Evolutionary conservation across 164 flowering plant species (phyloP).

Genomic region (Litsea cubeba): DNA sequence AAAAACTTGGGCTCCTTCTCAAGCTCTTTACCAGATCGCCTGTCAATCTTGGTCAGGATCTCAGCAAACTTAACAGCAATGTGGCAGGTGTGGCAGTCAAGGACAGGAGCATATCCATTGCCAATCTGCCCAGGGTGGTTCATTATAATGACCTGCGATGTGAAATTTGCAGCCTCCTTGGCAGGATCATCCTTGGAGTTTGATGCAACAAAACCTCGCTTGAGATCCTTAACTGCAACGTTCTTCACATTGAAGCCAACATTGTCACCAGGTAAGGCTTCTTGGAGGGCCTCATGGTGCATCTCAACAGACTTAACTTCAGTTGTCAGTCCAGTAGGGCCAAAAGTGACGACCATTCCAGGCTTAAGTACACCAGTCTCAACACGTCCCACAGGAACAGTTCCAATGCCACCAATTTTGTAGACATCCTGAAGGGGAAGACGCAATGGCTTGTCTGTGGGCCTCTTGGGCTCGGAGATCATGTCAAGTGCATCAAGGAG

Average conservation of each 20-base stretch:
- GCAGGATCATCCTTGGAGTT: conserved; percentile 74
- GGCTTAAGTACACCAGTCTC: conserved; percentile 70
- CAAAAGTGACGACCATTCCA: conserved; percentile 70
- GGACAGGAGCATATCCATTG: conserved; percentile 65
- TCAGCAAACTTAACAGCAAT: conserved; percentile 66
- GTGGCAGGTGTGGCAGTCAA: conserved; percentile 71
- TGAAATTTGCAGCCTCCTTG: conserved; percentile 64
- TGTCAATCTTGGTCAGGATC: conserved; percentile 48
- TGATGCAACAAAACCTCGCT: conserved; percentile 64
- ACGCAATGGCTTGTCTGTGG: conserved; percentile 70
- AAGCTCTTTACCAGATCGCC: conserved; percentile 51
- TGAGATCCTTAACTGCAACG: conserved; percentile 67
- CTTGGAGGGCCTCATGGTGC: conserved; percentile 62
- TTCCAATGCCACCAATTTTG: conserved; percentile 74
- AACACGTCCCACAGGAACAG: conserved; percentile 68
- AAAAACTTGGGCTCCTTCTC: conserved; percentile 61
- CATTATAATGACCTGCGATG: conserved; percentile 74
- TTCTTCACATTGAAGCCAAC: conserved; percentile 72
- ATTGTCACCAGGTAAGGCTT: conserved; percentile 67
- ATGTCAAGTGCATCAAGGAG: conserved; percentile 62
- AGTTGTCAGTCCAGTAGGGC: conserved; percentile 64
- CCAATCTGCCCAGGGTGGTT: conserved; percentile 79
- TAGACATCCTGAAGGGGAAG: conserved; percentile 72
- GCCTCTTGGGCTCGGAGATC: conserved; percentile 61
- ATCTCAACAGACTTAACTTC: conserved; percentile 74